Evolutionary conservation across 176 grass and related monocot genomes (phyloP).

Genomic region (Aegilops sharonensis): DNA sequence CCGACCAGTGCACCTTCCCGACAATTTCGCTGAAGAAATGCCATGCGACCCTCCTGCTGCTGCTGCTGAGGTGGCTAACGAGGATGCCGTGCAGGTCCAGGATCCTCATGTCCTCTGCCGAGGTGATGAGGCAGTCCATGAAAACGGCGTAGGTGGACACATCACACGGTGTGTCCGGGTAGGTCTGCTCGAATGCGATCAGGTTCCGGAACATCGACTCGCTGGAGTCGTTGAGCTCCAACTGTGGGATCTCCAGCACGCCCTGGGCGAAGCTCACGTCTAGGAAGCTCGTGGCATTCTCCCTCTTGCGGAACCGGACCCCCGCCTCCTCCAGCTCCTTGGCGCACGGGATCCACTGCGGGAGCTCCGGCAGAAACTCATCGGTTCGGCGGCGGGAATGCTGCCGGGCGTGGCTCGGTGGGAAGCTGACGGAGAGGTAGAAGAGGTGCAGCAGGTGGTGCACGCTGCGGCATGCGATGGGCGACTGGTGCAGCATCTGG

Average conservation of each 20-base stretch:
- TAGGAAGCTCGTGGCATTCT: not conserved
- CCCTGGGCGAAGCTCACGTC: not conserved
- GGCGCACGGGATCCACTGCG: not conserved
- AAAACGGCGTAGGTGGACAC: constrained; percentile 24
- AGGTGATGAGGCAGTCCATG: constrained; percentile 14
- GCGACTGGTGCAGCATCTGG: not conserved
- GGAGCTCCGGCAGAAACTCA: not conserved
- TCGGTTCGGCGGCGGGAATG: not conserved
- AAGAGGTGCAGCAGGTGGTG: constrained; percentile 47
- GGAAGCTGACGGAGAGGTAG: not conserved
- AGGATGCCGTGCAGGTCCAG: constrained; percentile 15
- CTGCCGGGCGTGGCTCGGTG: not conserved
- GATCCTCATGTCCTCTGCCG: constrained; percentile 29
- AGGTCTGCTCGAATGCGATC: not conserved
- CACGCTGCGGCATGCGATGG: not conserved
- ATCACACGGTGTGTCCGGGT: not conserved
- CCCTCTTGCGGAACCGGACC: not conserved
- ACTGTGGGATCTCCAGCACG: not conserved
- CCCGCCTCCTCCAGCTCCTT: constrained; percentile 11
- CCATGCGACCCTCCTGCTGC: not conserved
- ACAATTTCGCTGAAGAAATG: constrained; percentile 16
- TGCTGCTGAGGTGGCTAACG: constrained; percentile 7
- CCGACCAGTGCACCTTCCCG: not conserved
- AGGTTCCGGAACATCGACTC: not conserved
- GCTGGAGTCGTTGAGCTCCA: constrained; percentile 33